phyloP scores from a whole-genome alignment of 148 eudicot species.

The Euryodendron excelsum region DNA sequence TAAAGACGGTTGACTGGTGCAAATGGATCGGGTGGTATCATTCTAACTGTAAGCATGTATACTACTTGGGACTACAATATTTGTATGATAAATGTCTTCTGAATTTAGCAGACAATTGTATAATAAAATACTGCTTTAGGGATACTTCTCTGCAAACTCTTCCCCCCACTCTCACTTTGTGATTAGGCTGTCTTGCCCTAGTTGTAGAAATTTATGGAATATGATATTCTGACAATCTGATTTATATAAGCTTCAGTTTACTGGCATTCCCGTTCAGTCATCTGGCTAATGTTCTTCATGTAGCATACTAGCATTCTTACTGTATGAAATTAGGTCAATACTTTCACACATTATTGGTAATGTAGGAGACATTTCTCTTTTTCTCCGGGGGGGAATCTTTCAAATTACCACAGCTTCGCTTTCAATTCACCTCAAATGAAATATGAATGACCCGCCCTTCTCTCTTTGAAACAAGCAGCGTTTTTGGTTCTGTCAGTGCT shows the following conservation, averaged over 20 bases:
- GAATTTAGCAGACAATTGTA: not conserved
- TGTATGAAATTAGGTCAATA: no score
- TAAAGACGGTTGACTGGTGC: conserved; percentile 6
- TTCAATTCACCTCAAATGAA: no score
- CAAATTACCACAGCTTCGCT: no score
- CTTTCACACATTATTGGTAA: no score
- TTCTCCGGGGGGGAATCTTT: no score
- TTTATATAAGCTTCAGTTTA: not conserved
- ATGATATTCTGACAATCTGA: conserved; percentile 2
- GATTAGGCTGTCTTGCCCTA: not conserved
- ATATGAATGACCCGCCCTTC: no score
- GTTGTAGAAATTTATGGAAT: not conserved
- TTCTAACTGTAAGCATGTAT: not conserved
- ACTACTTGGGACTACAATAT: not conserved
- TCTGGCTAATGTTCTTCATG: not conserved
- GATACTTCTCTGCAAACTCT: not conserved
- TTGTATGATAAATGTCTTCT: not conserved
- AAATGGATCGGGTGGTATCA: not conserved
- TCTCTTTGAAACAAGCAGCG: not conserved
- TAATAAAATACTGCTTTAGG: conserved; percentile 5
- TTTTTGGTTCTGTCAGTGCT: not conserved
- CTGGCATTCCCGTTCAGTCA: no score
- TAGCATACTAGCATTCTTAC: not conserved
- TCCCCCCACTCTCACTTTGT: not conserved
- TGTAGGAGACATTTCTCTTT: no score